Evolutionary conservation across 768 basidiomycete species (phyloP).

Genomic region (Tremella mesenterica): DNA sequence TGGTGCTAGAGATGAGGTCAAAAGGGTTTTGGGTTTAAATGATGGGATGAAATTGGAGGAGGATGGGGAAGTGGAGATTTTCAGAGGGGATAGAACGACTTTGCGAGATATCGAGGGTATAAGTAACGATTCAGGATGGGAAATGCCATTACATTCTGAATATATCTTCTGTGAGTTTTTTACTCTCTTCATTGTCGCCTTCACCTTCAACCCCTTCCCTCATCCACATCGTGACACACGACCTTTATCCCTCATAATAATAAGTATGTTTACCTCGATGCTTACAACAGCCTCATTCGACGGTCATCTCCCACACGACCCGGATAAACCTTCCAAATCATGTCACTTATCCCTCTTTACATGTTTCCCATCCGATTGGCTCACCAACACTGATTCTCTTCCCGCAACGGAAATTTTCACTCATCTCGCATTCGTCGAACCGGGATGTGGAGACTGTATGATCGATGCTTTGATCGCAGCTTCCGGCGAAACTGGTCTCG

Average conservation of each 20-base stretch:
- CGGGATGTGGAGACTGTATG: slow-evolving; percentile 41
- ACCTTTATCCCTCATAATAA: neutral
- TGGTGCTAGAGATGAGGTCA: slow-evolving; percentile 17
- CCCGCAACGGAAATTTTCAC: slow-evolving; percentile 34
- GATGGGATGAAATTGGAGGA: neutral
- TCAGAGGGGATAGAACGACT: too few relatives aligned
- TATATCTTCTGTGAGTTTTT: slow-evolving; percentile 29
- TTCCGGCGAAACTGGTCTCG: slow-evolving; percentile 31
- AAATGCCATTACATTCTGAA: slow-evolving; percentile 18
- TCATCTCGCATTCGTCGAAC: slow-evolving; percentile 28
- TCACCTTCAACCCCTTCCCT: neutral
- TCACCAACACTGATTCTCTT: slow-evolving; percentile 4
- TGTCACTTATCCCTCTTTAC: slow-evolving; percentile 15
- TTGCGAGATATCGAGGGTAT: too few relatives aligned
- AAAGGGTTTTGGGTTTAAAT: slow-evolving; percentile 12
- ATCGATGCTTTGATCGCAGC: slow-evolving; percentile 32
- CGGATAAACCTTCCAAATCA: slow-evolving; percentile 4
- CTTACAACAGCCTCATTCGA: slow-evolving; percentile 35
- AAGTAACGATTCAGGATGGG: slow-evolving; percentile 27
- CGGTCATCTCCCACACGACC: slow-evolving; percentile 30
- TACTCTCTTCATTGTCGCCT: neutral
- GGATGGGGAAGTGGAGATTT: too few relatives aligned
- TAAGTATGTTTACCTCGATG: neutral
- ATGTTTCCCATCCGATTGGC: slow-evolving; percentile 27
- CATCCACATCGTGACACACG: neutral